phyloP scores from a whole-genome alignment of 768 basidiomycete species.

The Multifurca ochricompacta region DNA sequence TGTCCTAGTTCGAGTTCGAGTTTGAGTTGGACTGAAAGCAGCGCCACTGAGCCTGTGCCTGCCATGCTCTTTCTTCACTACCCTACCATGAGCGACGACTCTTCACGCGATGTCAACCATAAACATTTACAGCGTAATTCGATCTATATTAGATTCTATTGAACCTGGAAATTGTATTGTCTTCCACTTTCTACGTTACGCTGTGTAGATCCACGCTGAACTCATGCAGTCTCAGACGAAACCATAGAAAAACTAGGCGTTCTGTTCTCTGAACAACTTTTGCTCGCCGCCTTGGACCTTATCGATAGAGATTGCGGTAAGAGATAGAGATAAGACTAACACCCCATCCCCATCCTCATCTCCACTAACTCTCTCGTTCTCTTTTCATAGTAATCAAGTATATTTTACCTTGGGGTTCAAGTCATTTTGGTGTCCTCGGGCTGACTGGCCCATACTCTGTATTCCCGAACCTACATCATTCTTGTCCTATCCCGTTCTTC shows the following conservation, averaged over 20 bases:
- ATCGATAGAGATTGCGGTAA: conserved; percentile 63
- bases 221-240: conserved; percentile 39
- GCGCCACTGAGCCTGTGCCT: no score
- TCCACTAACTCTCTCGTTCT: background rate
- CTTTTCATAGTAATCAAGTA: conserved; percentile 51
- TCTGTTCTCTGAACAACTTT: conserved; percentile 53
- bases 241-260: conserved; percentile 45
- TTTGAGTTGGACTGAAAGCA: no score
- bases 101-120: background rate
- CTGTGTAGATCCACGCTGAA: background rate
- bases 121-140: conserved; percentile 5
- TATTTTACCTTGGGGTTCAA: conserved; percentile 46
- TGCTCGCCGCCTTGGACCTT: conserved; percentile 70
- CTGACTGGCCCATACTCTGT: conserved; percentile 58
- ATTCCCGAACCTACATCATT: conserved; percentile 36
- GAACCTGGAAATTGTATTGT: conserved; percentile 29
- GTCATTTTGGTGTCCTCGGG: conserved; percentile 61
- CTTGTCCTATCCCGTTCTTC: conserved; percentile 37
- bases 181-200: background rate
- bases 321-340: no score
- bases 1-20: no score
- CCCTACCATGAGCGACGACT: background rate
- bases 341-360: background rate
- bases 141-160: conserved; percentile 24
- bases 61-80: background rate